Conservation (phyloP, 306 rosid genomes). For the Macrotyloma uniflorum region DNA sequence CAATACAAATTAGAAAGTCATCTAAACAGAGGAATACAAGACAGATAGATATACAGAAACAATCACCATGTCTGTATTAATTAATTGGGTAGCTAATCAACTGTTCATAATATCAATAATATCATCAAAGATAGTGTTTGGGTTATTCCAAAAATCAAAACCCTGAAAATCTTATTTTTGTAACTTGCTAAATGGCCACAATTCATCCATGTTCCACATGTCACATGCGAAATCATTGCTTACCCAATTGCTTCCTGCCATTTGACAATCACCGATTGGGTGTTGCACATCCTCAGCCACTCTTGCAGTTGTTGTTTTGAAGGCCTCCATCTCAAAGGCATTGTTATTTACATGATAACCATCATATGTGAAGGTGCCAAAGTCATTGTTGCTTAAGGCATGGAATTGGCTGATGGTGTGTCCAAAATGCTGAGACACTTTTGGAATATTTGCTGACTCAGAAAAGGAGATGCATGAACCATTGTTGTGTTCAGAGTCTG, state of each 20-base stretch:
- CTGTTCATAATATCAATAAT: conserved; percentile 4
- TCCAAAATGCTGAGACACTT: conserved; percentile 39
- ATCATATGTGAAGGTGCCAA: conserved; percentile 32
- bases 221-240: conserved; percentile 48
- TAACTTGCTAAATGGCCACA: conserved; percentile 48
- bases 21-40: background rate
- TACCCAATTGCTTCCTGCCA: conserved; percentile 50
- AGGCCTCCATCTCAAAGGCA: conserved; percentile 45
- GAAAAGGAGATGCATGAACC: conserved; percentile 42
- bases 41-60: conserved; percentile 27
- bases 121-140: conserved; percentile 24
- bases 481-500: conserved; percentile 43
- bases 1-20: background rate
- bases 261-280: conserved; percentile 42
- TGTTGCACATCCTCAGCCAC: conserved; percentile 38
- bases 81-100: conserved; percentile 30
- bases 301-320: conserved; percentile 33
- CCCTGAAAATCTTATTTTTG: conserved; percentile 28
- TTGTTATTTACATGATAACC: conserved; percentile 35
- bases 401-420: conserved; percentile 32
- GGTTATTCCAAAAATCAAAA: conserved; percentile 36
- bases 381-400: conserved; percentile 22
- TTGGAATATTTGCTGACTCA: conserved; percentile 48
- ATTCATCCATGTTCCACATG: conserved; percentile 58
- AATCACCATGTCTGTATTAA: background rate